These are phyloP conservation scores for Yamadazyma akitaensis DNA, from an alignment of 805 yeast species.

Conservation along the genomic window DNA sequence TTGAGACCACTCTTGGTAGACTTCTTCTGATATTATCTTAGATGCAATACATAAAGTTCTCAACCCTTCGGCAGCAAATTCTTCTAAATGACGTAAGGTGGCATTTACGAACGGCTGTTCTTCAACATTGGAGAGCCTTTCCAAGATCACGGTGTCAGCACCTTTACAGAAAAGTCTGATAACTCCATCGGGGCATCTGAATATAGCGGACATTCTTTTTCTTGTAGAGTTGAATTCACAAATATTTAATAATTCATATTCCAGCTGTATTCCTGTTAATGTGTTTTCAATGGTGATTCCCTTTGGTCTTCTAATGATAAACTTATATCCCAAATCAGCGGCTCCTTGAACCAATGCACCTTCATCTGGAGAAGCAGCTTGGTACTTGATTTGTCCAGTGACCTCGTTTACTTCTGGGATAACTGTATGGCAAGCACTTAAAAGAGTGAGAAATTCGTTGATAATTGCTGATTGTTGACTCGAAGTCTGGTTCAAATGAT, in stretches of 20 bases:
- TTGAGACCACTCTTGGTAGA: slow-evolving; percentile 67
- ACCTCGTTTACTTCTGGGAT: slow-evolving; percentile 77
- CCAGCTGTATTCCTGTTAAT: slow-evolving; percentile 44
- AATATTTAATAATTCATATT: slow-evolving; percentile 77
- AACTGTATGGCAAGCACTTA: slow-evolving; percentile 95
- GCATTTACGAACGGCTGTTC: slow-evolving; percentile 76
- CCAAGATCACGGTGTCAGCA: slow-evolving; percentile 94
- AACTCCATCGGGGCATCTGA: slow-evolving; percentile 90
- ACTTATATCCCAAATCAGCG: slow-evolving; percentile 80
- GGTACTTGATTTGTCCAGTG: slow-evolving; percentile 73
- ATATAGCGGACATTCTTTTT: slow-evolving; percentile 95
- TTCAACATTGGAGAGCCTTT: slow-evolving; percentile 62
- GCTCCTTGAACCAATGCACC: slow-evolving; percentile 99
- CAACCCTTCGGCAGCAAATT: slow-evolving; percentile 93
- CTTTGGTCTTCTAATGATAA: slow-evolving; percentile 81
- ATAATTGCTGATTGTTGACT: slow-evolving; percentile 46
- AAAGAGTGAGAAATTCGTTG: slow-evolving; percentile 73
- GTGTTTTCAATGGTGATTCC: slow-evolving; percentile 62
- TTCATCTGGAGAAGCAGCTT: slow-evolving; percentile 99
- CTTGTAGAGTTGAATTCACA: slow-evolving; percentile 98
- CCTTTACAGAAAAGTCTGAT: slow-evolving; percentile 91
- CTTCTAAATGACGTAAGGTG: slow-evolving; percentile 85
- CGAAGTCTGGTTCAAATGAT: slow-evolving; percentile 42
- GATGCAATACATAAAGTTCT: slow-evolving; percentile 92
- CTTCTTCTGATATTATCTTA: slow-evolving; percentile 73